Conservation (phyloP, 768 basidiomycete genomes). For the Aureoboletus auriporus region DNA sequence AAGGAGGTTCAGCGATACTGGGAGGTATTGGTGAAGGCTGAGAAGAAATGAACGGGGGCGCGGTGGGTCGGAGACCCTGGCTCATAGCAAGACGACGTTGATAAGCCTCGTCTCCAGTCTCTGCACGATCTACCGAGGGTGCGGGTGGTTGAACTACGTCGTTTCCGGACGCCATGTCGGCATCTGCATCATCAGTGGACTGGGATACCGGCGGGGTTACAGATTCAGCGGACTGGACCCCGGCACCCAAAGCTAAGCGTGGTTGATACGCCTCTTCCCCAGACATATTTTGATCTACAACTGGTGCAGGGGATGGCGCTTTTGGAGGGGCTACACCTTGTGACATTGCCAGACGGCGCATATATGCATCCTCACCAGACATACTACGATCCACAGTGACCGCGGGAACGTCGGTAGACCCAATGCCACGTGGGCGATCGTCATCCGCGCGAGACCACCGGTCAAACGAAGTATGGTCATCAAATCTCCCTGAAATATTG, state of each 20-base stretch:
- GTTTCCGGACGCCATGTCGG: conserved; percentile 8
- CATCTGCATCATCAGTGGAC: conserved; percentile 13
- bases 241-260: conserved; percentile 63
- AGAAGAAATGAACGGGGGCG: conserved; percentile 26
- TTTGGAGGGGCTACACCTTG: conserved; percentile 22
- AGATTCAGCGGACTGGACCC: conserved; percentile 15
- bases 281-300: conserved; percentile 45
- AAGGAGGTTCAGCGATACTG: conserved; percentile 25
- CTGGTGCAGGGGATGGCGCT: conserved; percentile 29
- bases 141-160: conserved; percentile 2
- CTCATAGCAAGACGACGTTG: conserved; percentile 59
- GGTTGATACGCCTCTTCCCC: conserved; percentile 82
- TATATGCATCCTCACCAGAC: conserved; percentile 79
- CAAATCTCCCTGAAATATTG: conserved; percentile 27
- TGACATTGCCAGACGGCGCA: conserved; percentile 74
- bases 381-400: conserved; percentile 42
- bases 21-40: conserved; percentile 21
- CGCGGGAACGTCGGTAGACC: conserved; percentile 25
- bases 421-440: conserved; percentile 30
- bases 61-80: conserved; percentile 30
- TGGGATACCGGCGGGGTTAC: conserved; percentile 24
- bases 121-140: conserved; percentile 17
- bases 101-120: conserved; percentile 69
- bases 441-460: conserved; percentile 55
- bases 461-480: conserved; percentile 40